Evolutionary conservation across 805 yeast genomes (phyloP), one percentile per base, ranked within the genome.

Genomic region (Kodamaea hsintzibuensis): DNA sequence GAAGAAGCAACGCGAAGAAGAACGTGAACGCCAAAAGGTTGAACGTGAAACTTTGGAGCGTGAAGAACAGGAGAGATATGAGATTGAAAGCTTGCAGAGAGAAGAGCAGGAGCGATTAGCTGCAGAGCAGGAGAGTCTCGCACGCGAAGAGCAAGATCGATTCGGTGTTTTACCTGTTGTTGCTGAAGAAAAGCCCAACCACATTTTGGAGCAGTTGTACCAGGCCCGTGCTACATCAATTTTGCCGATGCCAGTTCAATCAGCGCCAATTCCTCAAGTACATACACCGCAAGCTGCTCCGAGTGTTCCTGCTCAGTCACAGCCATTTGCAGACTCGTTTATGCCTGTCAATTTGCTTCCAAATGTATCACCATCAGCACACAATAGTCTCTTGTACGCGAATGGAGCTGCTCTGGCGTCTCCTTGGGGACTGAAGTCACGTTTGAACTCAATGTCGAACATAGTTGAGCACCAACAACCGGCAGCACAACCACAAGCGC

Each of bases 171-270:
- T 19, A 35, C 30, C 27, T 16, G 55, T 35, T 16, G 35, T 30
- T 35, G n/a, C n/a, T n/a, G 55, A 52, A 33, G 45, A 43, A 47
- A 43, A 53, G 38, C 48, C 42, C 9, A 66, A 68, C 48, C 72
- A 65, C 47, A 53, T 70, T 22, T 59, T 72, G 53, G 73, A 68
- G 45, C 77, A 67, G 59, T 66, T 69, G 39, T 72, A 69, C 57
- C 74, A 63, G 17, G 72, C 72, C 12, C 70, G 65, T 42, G 73
- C 73, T 12, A 59, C 62, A 16, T 59, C 63, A 6, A 54, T 48
- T 5, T 27, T 35, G 27, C 42, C 50, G 16, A 16, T 16, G 16
- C 44, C 39, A 3, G 38, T 27, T 4, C 49, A 46, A n/a, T n/a
- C n/a, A n/a, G n/a, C n/a, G 49, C 49, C 49, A 22, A 7, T 18